Base-by-base conservation (phyloP, 768 basidiomycete genomes). In the Fomitopsis pulvina region DNA sequence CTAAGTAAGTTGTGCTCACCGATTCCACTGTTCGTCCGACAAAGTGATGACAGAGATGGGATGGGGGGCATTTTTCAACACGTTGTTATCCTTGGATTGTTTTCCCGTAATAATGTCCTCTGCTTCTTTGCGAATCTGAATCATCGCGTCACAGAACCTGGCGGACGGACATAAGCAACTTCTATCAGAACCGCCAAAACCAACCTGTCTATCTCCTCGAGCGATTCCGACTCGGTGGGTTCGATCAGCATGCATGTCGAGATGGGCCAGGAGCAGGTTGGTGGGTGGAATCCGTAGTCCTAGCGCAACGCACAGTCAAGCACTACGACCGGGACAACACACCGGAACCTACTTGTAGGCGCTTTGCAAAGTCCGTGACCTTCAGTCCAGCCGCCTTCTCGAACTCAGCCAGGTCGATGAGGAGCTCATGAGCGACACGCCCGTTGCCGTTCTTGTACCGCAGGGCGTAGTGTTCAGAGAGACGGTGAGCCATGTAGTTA, bases 141-240 rank as follows among this genome's bases (percentile, higher is more conserved):
- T 94, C 92, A 98, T 96, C 20, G 96, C 95, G 57, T 98, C 92
- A 68, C 95, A 96, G 74, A 99, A 98, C 61, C 90, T 90, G 53
- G 22, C 44, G 38, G 45, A 25, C 1, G 29, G 14, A 25, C 49
- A 45, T 10, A 52, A 45, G 30, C 14, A 37, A 44, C 0, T 24
- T 26, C 11, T 25, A 20, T 34, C n/a, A 16, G 51, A 47, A 18
- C 24, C 7, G 16, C 16, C n/a, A 9, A 37, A 27, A 57, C 70
- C 41, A 53, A 88, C 82, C 85, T 79, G 61, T 98, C 92, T 46
- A 98, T 79, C 66, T 97, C 95, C 53, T 93, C 87, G 25, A 96
- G 75, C 0, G 89, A 82, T 70, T 98, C 95, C 0, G 91, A 94
- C 67, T 98, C 95, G 2, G 95, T 98, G 5, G 95, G 95, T 68